These are phyloP conservation scores for Auriscalpium microsporum DNA, from an alignment of 768 basidiomycete species.

Conservation along the genomic window DNA sequence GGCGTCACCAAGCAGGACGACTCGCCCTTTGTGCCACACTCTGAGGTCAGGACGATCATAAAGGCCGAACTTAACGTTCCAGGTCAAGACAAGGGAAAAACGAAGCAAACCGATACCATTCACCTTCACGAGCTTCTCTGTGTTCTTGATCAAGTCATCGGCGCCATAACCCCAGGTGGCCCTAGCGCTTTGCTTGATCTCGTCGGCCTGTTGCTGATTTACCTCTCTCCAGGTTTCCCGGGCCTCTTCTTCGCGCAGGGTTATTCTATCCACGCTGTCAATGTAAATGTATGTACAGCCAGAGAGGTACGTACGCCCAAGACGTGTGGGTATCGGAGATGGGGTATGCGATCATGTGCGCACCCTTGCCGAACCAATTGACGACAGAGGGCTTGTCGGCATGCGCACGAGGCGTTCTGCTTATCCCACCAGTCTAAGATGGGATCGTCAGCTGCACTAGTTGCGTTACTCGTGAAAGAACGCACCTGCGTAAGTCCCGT, in stretches of 20 bases:
- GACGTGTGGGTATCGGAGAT: slow-evolving; percentile 24
- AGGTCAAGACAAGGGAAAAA: background rate
- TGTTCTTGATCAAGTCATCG: slow-evolving; percentile 19
- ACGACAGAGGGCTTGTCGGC: slow-evolving; percentile 16
- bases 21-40: slow-evolving; percentile 33
- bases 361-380: slow-evolving; percentile 30
- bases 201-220: slow-evolving; percentile 19
- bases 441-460: background rate
- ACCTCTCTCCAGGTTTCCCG: slow-evolving; percentile 35
- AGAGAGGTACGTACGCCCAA: slow-evolving; percentile 28
- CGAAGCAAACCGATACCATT: background rate
- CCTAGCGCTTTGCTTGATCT: slow-evolving; percentile 16
- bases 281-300: background rate
- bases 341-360: slow-evolving; percentile 31
- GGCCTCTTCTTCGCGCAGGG: slow-evolving; percentile 28
- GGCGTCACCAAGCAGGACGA: slow-evolving; percentile 36
- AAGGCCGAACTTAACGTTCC: slow-evolving; percentile 27
- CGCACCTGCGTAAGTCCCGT: slow-evolving; percentile 32
- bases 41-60: slow-evolving; percentile 35
- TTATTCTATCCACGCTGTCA: slow-evolving; percentile 19
- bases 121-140: slow-evolving; percentile 24
- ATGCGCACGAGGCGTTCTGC: slow-evolving; percentile 17
- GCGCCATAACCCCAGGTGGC: slow-evolving; percentile 21
- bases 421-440: slow-evolving; percentile 28
- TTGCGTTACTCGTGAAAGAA: background rate